A percentile compares a stretch with the other conserved stretches of the same genome.
Conservation (phyloP, 148 eudicot genomes). For the Nepenthes mirabilis region DNA sequence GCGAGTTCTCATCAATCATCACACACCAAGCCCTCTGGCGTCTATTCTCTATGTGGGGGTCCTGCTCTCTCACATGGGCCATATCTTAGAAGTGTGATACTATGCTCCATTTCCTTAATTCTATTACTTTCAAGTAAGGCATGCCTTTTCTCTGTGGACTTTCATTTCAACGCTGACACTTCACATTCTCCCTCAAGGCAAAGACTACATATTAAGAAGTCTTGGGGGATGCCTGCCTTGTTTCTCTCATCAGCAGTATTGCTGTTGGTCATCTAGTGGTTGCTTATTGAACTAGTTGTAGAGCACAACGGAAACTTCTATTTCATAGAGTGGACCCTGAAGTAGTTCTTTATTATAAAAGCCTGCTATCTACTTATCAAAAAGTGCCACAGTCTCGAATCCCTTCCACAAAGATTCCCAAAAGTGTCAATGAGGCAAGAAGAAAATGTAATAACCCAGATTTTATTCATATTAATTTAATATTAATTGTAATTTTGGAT, state of each 20-base stretch:
- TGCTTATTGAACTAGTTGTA: slow-evolving; percentile 82
- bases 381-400: slow-evolving; percentile 79
- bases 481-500: too few species aligned
- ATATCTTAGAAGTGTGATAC: too few species aligned
- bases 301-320: slow-evolving; percentile 81
- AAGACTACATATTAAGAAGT: slow-evolving; percentile 70
- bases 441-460: too few species aligned
- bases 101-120: too few species aligned
- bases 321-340: too few species aligned
- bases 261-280: slow-evolving; percentile 86
- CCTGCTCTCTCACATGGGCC: slow-evolving; percentile 73
- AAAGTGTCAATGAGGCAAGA: slow-evolving; percentile 40
- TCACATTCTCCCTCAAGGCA: slow-evolving; percentile 53
- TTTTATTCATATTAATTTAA: too few species aligned
- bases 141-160: slow-evolving; percentile 72
- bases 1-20: too few species aligned
- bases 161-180: slow-evolving; percentile 68
- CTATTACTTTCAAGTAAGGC: slow-evolving; percentile 74
- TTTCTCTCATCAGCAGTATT: slow-evolving; percentile 87
- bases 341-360: slow-evolving; percentile 71
- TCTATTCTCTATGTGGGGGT: slow-evolving; percentile 62
- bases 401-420: slow-evolving; percentile 57
- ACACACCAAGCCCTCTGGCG: too few species aligned
- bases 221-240: slow-evolving; percentile 96
- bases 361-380: slow-evolving; percentile 54